Percentiles rank a stretch among this genome's conserved stretches.
These are phyloP conservation scores for Amanita molliuscula DNA, from an alignment of 768 basidiomycete genomes.

Conservation along the genomic window DNA sequence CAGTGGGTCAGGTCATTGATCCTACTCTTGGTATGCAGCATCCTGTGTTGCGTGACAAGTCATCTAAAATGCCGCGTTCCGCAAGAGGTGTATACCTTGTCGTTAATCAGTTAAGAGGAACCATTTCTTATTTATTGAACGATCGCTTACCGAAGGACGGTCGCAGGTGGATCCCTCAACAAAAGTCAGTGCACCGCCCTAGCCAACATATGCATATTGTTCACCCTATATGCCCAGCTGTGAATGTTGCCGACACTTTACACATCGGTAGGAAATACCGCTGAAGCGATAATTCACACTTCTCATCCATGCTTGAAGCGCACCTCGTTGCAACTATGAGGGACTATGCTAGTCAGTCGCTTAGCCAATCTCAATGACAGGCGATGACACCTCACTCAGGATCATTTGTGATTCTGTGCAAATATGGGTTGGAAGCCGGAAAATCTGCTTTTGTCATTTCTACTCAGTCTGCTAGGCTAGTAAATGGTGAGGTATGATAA, in stretches of 20 bases:
- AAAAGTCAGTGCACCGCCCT: neutral
- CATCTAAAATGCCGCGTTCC: neutral
- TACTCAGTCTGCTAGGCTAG: neutral
- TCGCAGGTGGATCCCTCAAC: neutral
- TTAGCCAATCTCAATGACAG: too few species aligned
- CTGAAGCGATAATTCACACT: neutral
- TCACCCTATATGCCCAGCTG: neutral
- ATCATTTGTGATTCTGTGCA: constrained; percentile 4
- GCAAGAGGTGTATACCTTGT: neutral
- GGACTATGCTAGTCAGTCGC: constrained; percentile 4
- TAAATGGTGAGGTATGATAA: neutral
- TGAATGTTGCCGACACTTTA: neutral
- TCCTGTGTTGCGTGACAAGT: neutral
- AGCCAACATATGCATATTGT: neutral
- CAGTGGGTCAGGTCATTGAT: neutral
- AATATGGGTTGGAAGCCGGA: constrained; percentile 2
- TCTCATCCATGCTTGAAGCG: neutral
- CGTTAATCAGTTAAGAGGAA: neutral
- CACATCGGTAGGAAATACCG: neutral
- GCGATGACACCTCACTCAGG: neutral
- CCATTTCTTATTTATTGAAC: neutral
- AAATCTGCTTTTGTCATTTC: neutral
- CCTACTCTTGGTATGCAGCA: neutral
- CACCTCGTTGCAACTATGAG: constrained; percentile 5
- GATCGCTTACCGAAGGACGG: neutral